A percentile compares a stretch with the other conserved stretches of the same genome.
These are phyloP conservation scores for Przewalskia tangutica DNA, from an alignment of 257 asterid genomes.

Conservation along the genomic window DNA sequence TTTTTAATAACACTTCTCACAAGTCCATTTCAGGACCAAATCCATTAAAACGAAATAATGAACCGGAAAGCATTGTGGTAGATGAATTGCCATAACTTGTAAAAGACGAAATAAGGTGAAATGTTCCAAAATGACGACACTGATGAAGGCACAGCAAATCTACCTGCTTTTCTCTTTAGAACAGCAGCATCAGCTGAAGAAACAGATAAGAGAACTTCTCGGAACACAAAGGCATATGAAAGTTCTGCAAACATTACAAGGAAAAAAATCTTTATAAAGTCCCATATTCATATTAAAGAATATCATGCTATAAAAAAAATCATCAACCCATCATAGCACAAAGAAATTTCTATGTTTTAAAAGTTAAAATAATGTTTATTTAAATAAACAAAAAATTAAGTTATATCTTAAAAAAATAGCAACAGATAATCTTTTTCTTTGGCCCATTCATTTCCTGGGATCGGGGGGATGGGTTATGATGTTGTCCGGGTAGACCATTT, in stretches of 20 bases:
- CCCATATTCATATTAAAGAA: neutral
- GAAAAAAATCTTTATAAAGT: conserved; percentile 3
- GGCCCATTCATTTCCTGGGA: neutral
- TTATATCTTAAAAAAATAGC: neutral
- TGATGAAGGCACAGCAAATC: conserved; percentile 1
- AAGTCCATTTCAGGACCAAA: neutral
- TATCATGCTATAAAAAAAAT: neutral
- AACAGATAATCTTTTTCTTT: neutral
- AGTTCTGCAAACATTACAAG: conserved; percentile 38
- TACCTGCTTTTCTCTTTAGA: conserved; percentile 92
- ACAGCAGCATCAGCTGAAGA: conserved; percentile 27
- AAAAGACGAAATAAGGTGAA: neutral
- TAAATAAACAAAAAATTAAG: neutral
- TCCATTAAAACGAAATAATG: neutral
- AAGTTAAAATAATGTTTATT: neutral
- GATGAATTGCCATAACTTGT: no score
- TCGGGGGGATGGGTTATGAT: neutral
- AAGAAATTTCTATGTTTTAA: neutral
- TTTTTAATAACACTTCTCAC: neutral
- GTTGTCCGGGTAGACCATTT: no score
- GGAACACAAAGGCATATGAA: conserved; percentile 88
- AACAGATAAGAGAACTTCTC: conserved; percentile 50
- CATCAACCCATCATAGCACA: neutral
- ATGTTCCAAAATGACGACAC: neutral
- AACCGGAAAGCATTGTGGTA: no score